phyloP scores from a whole-genome alignment of 805 yeast species.

The Komagataella ulmi region DNA sequence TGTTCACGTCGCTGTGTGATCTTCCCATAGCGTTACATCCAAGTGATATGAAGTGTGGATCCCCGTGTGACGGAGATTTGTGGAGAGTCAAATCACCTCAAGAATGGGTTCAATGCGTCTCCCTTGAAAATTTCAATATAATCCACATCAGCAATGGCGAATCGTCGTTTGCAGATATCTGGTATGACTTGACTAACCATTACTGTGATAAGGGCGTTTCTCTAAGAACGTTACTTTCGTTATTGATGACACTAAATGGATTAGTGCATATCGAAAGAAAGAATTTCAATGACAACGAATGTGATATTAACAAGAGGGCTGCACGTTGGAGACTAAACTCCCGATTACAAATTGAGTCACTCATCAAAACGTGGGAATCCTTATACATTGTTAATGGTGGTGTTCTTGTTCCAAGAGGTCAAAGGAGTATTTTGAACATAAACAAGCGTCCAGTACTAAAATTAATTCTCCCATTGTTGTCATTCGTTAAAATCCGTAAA shows the following conservation, averaged over 20 bases:
- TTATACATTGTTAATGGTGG: slow-evolving; percentile 54
- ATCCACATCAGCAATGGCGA: slow-evolving; percentile 45
- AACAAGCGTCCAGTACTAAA: slow-evolving; percentile 43
- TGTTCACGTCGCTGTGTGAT: slow-evolving; percentile 32
- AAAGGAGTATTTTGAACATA: slow-evolving; percentile 29
- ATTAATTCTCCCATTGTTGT: slow-evolving; percentile 50
- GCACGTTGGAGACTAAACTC: slow-evolving; percentile 55
- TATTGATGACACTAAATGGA: slow-evolving; percentile 57
- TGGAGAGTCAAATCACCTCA: slow-evolving; percentile 39
- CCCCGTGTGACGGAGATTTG: slow-evolving; percentile 47
- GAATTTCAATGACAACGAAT: slow-evolving; percentile 22
- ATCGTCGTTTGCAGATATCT: slow-evolving; percentile 35
- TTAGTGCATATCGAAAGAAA: slow-evolving; percentile 39
- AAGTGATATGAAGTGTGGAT: slow-evolving; percentile 45
- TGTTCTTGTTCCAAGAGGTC: slow-evolving; percentile 35
- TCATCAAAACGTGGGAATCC: slow-evolving; percentile 58
- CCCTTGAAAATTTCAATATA: slow-evolving; percentile 36
- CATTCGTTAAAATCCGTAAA: slow-evolving; percentile 55
- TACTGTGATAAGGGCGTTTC: slow-evolving; percentile 26
- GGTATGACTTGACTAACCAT: slow-evolving; percentile 32
- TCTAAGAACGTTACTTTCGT: slow-evolving; percentile 35
- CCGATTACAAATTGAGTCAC: slow-evolving; percentile 41
- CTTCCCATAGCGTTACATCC: slow-evolving; percentile 23
- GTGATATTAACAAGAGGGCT: slow-evolving; percentile 12
- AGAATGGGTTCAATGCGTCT: slow-evolving; percentile 36